Conservation (phyloP, 2,329 filamentous ascomycete species). For the Niveomyces coronatus region DNA sequence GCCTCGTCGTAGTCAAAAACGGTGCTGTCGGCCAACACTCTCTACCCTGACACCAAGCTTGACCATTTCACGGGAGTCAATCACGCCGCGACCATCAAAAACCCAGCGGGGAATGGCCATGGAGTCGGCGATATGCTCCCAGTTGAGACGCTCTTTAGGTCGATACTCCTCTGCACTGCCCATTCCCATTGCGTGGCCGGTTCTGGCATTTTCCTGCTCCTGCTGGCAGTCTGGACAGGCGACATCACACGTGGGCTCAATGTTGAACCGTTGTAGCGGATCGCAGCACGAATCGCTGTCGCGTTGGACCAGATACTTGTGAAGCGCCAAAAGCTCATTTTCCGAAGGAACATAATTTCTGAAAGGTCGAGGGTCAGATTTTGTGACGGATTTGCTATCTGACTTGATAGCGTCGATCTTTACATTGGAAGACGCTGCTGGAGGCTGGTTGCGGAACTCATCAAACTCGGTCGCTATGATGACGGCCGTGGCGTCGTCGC, state of each 20-base stretch:
- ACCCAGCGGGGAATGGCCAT: conserved; percentile 46
- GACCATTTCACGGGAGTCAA: conserved; percentile 37
- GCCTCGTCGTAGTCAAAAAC: too few relatives aligned
- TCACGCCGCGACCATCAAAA: conserved; percentile 46
- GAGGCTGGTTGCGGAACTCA: conserved; percentile 38
- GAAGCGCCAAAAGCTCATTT: conserved; percentile 36
- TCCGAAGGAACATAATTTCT: conserved; percentile 25
- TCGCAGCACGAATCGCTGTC: conserved; percentile 24
- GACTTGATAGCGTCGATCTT: conserved; percentile 16
- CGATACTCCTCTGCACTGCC: conserved; percentile 34
- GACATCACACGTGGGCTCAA: conserved; percentile 33
- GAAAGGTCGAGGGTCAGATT: conserved; percentile 38
- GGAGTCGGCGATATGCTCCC: conserved; percentile 36
- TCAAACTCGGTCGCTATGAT: conserved; percentile 48
- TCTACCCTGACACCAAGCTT: conserved; percentile 42
- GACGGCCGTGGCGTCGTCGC: conserved; percentile 36
- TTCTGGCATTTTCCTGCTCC: conserved; percentile 27
- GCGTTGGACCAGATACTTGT: conserved; percentile 33
- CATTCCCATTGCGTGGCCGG: conserved; percentile 31
- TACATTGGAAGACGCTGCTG: conserved; percentile 7
- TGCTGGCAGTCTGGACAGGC: conserved; percentile 42
- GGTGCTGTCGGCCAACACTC: conserved; percentile 39
- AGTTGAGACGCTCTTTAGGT: conserved; percentile 39
- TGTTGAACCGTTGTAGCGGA: conserved; percentile 34
- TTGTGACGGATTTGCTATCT: conserved; percentile 28